phyloP scores from a whole-genome alignment of 1,284 basidiomycete species.

The Quambalaria eucalypti region DNA sequence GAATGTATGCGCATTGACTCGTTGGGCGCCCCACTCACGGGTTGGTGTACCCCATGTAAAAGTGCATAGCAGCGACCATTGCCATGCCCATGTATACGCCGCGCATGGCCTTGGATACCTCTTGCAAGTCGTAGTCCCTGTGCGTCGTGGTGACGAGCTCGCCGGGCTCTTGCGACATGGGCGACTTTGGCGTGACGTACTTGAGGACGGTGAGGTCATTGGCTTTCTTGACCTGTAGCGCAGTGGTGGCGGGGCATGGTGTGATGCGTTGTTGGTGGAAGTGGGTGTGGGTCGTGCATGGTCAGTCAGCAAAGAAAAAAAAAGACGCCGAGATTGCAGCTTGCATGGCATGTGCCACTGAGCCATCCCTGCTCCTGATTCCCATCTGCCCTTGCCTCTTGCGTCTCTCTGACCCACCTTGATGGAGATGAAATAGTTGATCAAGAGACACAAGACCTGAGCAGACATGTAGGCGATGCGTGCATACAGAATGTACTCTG shows the following conservation, averaged over 20 bases:
- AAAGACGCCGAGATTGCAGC: too few species aligned
- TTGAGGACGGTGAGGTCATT: constrained; percentile 93
- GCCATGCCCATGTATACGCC: constrained; percentile 47
- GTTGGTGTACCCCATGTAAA: constrained; percentile 47
- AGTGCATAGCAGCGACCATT: constrained; percentile 47
- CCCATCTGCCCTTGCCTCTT: too few species aligned
- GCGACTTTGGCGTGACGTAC: constrained; percentile 57
- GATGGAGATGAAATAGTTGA: constrained; percentile 65
- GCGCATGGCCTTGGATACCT: constrained; percentile 74
- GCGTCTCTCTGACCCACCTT: constrained; percentile 14
- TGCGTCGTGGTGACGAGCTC: constrained; percentile 84
- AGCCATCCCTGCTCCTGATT: too few species aligned
- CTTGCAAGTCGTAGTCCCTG: constrained; percentile 80
- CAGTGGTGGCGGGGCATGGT: too few species aligned
- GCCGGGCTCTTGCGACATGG: constrained; percentile 59
- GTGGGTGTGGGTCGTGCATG: too few species aligned
- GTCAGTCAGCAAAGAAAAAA: too few species aligned
- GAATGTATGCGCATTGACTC: too few species aligned
- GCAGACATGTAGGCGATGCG: constrained; percentile 71
- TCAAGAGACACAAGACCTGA: constrained; percentile 61
- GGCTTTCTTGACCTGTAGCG: constrained; percentile 65
- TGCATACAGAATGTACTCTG: constrained; percentile 69
- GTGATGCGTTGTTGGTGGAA: too few species aligned
- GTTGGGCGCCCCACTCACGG: too few species aligned
- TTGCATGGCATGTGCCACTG: too few species aligned